These are phyloP conservation scores for Laetiporus sulphureus DNA, from an alignment of 1,284 basidiomycete species.

Conservation along the genomic window DNA sequence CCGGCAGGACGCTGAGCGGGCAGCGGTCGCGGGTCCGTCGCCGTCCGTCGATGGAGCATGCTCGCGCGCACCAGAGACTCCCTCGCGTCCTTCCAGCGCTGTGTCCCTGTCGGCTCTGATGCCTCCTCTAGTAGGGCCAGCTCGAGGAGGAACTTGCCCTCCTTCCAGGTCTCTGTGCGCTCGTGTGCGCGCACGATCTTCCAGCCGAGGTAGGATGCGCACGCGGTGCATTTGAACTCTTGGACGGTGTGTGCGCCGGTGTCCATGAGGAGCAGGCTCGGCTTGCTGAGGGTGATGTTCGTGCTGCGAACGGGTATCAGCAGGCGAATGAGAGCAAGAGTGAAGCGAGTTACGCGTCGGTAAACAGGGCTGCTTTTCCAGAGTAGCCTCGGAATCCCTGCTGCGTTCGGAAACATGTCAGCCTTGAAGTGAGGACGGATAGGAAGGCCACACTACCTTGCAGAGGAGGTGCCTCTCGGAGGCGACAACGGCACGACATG, in stretches of 20 bases:
- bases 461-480: conserved; percentile 7
- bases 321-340: not conserved
- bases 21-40: conserved; percentile 2
- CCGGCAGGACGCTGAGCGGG: not conserved
- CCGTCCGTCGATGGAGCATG: conserved; percentile 1
- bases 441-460: not conserved
- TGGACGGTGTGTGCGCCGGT: conserved; percentile 59
- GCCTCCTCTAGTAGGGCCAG: conserved; percentile 34
- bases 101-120: not conserved
- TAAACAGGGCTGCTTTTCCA: conserved; percentile 29
- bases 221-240: conserved; percentile 42
- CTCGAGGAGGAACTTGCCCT: conserved; percentile 50
- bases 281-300: conserved; percentile 20
- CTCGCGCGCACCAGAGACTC: not conserved
- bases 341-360: conserved; percentile 35
- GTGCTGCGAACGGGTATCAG: conserved; percentile 9
- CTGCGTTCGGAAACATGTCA: too few species aligned
- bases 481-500: conserved; percentile 12
- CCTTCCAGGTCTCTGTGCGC: conserved; percentile 54
- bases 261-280: conserved; percentile 46
- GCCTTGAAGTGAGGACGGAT: not conserved
- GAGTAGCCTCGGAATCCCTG: conserved; percentile 23
- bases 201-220: conserved; percentile 52
- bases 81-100: too few species aligned
- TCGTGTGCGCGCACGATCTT: conserved; percentile 54